These are phyloP conservation scores for Verticillium dahliae DNA, from an alignment of 2,329 filamentous ascomycete genomes.

Conservation along the genomic window DNA sequence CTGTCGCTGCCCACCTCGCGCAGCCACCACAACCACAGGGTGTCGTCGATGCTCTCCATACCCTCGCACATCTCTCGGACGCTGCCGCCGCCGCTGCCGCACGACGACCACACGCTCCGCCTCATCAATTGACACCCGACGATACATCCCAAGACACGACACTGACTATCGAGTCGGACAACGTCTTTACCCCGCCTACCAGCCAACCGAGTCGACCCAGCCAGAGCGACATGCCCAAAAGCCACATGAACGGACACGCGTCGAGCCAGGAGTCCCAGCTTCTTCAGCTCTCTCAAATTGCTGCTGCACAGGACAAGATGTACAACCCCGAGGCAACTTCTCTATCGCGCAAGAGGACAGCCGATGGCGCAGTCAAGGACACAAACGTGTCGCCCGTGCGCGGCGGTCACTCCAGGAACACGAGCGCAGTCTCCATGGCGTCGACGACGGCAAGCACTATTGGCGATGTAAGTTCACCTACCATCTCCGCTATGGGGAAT, in stretches of 20 bases:
- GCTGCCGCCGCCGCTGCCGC: background rate
- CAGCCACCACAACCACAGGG: background rate
- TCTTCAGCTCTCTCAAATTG: conserved; percentile 51
- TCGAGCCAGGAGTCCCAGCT: conserved; percentile 52
- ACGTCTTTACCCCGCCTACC: conserved; percentile 20
- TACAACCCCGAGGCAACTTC: conserved; percentile 26
- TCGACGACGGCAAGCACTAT: conserved; percentile 63
- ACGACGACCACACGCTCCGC: background rate
- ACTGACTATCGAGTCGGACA: conserved; percentile 18
- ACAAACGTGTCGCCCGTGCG: conserved; percentile 38
- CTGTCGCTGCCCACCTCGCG: background rate
- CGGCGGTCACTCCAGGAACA: conserved; percentile 61
- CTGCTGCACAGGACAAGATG: conserved; percentile 46
- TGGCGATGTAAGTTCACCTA: conserved; percentile 58
- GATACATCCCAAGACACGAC: conserved; percentile 20
- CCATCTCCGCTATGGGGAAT: no score
- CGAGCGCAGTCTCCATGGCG: conserved; percentile 57
- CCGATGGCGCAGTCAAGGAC: conserved; percentile 66
- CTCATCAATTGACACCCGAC: conserved; percentile 10
- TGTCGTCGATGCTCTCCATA: background rate
- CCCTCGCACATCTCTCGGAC: background rate
- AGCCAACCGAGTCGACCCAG: conserved; percentile 16
- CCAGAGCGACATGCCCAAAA: background rate
- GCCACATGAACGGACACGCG: conserved; percentile 23
- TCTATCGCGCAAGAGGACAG: conserved; percentile 63